A percentile compares a stretch with the other conserved stretches of the same genome.
Evolutionary conservation across 768 basidiomycete species (phyloP).

Genomic region (Leccinum subtestaceum): DNA sequence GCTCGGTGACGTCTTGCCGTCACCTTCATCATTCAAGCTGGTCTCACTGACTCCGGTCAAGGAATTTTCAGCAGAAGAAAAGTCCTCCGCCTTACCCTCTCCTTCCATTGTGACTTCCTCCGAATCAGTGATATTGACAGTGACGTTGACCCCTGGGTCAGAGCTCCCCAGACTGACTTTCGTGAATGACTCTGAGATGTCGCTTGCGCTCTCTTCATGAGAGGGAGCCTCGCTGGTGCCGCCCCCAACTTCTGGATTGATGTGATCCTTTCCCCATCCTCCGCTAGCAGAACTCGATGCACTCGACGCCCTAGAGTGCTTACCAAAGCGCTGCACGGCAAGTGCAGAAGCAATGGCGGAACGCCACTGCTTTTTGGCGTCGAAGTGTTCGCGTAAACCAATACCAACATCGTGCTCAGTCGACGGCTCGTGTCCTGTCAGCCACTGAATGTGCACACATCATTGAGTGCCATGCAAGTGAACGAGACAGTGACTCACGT

Average conservation of each 20-base stretch:
- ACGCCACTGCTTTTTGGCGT: slow-evolving; percentile 72
- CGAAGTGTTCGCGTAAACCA: slow-evolving; percentile 81
- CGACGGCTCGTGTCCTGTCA: slow-evolving; percentile 62
- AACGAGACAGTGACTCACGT: slow-evolving; percentile 41
- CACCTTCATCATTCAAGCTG: slow-evolving; percentile 12
- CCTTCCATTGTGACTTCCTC: slow-evolving; percentile 25
- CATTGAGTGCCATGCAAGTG: neutral
- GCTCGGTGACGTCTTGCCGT: neutral
- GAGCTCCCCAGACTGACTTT: slow-evolving; percentile 30
- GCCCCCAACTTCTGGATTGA: slow-evolving; percentile 22
- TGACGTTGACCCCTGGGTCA: slow-evolving; percentile 39
- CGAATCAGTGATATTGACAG: slow-evolving; percentile 39
- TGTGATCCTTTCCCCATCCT: slow-evolving; percentile 37
- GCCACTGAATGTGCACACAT: slow-evolving; percentile 51
- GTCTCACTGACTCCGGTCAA: slow-evolving; percentile 19
- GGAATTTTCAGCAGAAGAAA: slow-evolving; percentile 16
- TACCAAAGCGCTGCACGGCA: slow-evolving; percentile 35
- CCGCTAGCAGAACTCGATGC: slow-evolving; percentile 33
- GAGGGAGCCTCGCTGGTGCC: slow-evolving; percentile 35
- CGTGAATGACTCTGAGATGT: slow-evolving; percentile 21
- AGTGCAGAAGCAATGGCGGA: slow-evolving; percentile 58
- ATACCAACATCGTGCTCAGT: slow-evolving; percentile 70
- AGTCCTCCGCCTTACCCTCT: slow-evolving; percentile 24
- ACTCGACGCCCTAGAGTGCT: slow-evolving; percentile 25
- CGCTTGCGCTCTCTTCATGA: slow-evolving; percentile 30